phyloP scores from a whole-genome alignment of 306 rosid species.

The Glycyrrhiza uralensis region DNA sequence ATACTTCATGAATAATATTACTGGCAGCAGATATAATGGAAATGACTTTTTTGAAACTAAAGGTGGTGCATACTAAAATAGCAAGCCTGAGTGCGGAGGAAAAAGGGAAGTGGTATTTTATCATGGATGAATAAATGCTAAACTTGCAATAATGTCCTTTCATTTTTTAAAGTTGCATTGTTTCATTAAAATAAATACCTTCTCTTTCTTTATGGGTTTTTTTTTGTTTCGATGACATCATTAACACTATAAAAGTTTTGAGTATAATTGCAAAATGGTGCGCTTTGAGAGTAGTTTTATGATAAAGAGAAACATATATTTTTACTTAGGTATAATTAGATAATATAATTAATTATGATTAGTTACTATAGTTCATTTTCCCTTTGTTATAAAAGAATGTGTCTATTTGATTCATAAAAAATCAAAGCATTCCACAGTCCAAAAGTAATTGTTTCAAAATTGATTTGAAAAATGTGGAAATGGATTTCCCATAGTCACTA shows the following conservation, averaged over 20 bases:
- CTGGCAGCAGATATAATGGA: not conserved
- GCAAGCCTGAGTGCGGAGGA: not conserved
- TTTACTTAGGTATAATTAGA: too few relatives aligned
- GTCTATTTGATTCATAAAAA: too few relatives aligned
- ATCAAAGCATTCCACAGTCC: too few relatives aligned
- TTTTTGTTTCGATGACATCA: not conserved
- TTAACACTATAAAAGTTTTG: not conserved
- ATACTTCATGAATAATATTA: not conserved
- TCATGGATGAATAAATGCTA: slow-evolving; percentile 11
- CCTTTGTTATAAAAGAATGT: too few relatives aligned
- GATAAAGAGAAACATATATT: too few relatives aligned
- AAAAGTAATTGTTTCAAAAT: too few relatives aligned
- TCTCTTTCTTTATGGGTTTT: not conserved
- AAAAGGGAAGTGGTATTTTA: not conserved
- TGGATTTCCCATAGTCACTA: too few relatives aligned
- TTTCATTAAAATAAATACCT: not conserved
- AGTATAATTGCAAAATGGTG: not conserved
- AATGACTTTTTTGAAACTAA: slow-evolving; percentile 15
- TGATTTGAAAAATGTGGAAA: too few relatives aligned
- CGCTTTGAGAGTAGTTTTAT: not conserved
- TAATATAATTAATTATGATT: too few relatives aligned
- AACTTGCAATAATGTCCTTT: slow-evolving; percentile 20
- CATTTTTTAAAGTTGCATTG: slow-evolving; percentile 10
- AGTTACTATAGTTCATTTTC: too few relatives aligned
- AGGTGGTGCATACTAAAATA: slow-evolving; percentile 10